A percentile compares a stretch with the other conserved stretches of the same genome.
Conservation (phyloP, 75 land plant species). For the Selaginella moellendorffii region DNA sequence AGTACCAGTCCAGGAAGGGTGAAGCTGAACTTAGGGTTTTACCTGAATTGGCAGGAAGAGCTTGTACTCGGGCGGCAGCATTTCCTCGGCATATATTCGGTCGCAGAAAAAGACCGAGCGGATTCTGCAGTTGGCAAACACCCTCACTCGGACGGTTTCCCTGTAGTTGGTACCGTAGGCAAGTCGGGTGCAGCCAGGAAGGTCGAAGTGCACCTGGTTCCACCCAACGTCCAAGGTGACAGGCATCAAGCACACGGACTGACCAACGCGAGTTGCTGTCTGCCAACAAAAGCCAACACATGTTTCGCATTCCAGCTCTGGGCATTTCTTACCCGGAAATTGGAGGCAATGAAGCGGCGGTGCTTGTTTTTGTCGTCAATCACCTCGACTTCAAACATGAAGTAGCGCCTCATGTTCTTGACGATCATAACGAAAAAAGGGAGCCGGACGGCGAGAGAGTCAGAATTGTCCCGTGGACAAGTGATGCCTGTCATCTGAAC, state of each 20-base stretch:
- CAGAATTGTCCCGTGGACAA: not conserved
- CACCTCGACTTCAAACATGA: not conserved
- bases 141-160: not conserved
- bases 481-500: not conserved
- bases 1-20: no score
- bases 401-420: not conserved
- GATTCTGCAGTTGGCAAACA: not conserved
- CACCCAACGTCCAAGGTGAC: not conserved
- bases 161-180: not conserved
- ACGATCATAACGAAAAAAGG: not conserved
- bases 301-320: no score
- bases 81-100: not conserved
- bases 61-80: not conserved
- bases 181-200: not conserved
- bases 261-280: not conserved
- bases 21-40: no score
- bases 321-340: no score
- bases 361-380: not conserved
- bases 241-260: not conserved
- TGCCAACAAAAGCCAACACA: not conserved
- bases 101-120: not conserved
- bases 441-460: not conserved
- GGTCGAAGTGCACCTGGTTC: not conserved
- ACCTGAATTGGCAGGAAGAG: not conserved
- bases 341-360: not conserved